phyloP scores from a whole-genome alignment of 768 basidiomycete species.

The Lentinula lateritia region DNA sequence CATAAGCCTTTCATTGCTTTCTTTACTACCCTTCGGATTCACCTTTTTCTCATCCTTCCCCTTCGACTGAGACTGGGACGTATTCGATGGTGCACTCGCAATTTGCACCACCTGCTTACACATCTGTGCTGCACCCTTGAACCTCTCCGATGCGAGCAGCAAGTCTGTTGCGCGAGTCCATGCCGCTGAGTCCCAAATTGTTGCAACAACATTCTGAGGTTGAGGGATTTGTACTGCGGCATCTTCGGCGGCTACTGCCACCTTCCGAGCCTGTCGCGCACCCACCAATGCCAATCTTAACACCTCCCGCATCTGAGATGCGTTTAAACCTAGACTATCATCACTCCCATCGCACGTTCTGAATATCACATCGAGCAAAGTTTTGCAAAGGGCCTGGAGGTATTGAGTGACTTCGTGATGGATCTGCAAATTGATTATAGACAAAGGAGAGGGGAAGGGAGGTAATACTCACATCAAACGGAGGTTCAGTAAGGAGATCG shows the following conservation, averaged over 20 bases:
- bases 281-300: conserved; percentile 63
- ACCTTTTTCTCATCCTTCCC: no score
- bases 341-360: conserved; percentile 35
- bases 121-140: conserved; percentile 59
- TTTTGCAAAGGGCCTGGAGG: conserved; percentile 43
- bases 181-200: conserved; percentile 53
- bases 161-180: conserved; percentile 49
- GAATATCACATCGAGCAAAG: conserved; percentile 42
- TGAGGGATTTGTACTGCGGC: no score
- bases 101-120: conserved; percentile 54
- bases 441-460: background rate
- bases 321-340: conserved; percentile 37
- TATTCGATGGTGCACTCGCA: conserved; percentile 6
- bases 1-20: no score
- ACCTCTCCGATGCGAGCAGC: conserved; percentile 48
- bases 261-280: conserved; percentile 59
- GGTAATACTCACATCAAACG: conserved; percentile 36
- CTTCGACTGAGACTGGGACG: no score
- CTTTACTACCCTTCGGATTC: no score
- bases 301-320: conserved; percentile 73
- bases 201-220: conserved; percentile 21
- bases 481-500: conserved; percentile 50
- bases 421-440: conserved; percentile 23
- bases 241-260: conserved; percentile 6
- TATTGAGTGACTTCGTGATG: conserved; percentile 40